phyloP scores from a whole-genome alignment of 1,284 basidiomycete species.

The Puccinia hordei region DNA sequence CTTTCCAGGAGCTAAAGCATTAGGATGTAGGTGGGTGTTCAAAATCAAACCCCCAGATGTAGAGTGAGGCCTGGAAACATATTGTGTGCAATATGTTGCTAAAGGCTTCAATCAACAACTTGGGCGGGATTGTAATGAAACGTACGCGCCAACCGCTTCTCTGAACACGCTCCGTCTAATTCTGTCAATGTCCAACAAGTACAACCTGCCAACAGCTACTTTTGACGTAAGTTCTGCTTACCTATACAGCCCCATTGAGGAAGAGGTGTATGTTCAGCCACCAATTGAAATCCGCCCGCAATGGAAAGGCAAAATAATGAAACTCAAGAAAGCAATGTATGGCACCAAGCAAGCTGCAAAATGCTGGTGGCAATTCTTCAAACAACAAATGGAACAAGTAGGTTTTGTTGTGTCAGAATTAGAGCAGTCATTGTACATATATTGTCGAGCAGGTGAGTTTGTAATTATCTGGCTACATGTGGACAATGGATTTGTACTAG shows the following conservation, averaged over 20 bases:
- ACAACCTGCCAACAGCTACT: background rate
- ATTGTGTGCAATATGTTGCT: background rate
- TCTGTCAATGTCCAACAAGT: background rate
- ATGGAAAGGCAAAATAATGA: too few species aligned
- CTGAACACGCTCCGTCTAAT: background rate
- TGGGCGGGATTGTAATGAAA: background rate
- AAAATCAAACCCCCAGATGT: background rate
- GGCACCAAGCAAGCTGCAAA: constrained; percentile 7
- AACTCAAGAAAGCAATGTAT: constrained; percentile 21
- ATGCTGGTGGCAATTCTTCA: constrained; percentile 24
- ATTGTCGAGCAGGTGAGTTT: background rate
- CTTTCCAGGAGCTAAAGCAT: too few species aligned
- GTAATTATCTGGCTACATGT: constrained; percentile 35
- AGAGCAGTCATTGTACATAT: background rate
- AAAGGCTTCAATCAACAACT: constrained; percentile 1
- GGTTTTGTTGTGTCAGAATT: background rate
- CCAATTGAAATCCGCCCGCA: too few species aligned
- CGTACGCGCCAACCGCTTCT: constrained; percentile 18
- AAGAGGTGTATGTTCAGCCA: too few species aligned
- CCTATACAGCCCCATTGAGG: too few species aligned
- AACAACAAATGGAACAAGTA: background rate
- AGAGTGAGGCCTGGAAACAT: background rate
- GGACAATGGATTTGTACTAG: background rate
- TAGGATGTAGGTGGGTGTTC: too few species aligned
- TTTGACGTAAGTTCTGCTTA: constrained; percentile 25